A percentile compares a stretch with the other conserved stretches of the same genome.
phyloP scores from a whole-genome alignment of 1,139 yeast species.

The Scheffersomyces quercinus region DNA sequence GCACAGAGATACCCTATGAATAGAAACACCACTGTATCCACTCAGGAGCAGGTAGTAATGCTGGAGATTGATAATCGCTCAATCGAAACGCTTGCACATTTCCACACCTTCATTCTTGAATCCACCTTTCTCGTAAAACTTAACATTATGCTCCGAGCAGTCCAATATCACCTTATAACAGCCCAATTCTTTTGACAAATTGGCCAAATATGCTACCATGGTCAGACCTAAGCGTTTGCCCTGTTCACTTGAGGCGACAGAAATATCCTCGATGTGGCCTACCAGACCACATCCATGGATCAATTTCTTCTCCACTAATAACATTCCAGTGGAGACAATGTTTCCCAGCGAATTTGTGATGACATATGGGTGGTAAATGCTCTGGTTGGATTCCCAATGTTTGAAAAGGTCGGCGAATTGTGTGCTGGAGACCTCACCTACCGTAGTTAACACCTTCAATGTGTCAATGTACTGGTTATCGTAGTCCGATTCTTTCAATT shows the following conservation, averaged over 20 bases:
- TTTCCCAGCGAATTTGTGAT: slow-evolving; percentile 49
- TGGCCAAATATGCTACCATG: slow-evolving; percentile 63
- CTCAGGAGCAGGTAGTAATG: no score
- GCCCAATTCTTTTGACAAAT: slow-evolving; percentile 58
- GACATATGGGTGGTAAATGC: slow-evolving; percentile 60
- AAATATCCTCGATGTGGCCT: slow-evolving; percentile 95
- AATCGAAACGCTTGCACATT: slow-evolving; percentile 49
- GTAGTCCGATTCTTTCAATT: slow-evolving; percentile 46
- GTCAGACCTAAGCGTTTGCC: slow-evolving; percentile 78
- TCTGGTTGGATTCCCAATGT: slow-evolving; percentile 49
- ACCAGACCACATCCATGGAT: slow-evolving; percentile 81
- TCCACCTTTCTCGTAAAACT: slow-evolving; percentile 89
- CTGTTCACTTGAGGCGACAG: slow-evolving; percentile 74
- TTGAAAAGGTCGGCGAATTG: slow-evolving; percentile 44
- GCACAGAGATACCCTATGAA: no score
- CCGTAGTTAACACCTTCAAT: slow-evolving; percentile 59
- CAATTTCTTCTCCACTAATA: slow-evolving; percentile 57
- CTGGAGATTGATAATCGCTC: neutral
- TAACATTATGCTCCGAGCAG: slow-evolving; percentile 78
- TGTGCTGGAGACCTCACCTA: slow-evolving; percentile 52
- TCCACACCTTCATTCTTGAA: slow-evolving; percentile 66
- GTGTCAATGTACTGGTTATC: slow-evolving; percentile 50
- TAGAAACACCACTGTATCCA: no score
- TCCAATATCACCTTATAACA: slow-evolving; percentile 91
- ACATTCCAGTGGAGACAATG: slow-evolving; percentile 52